Evolutionary conservation across 768 basidiomycete species (phyloP).

Genomic region (Royoungia palumana): DNA sequence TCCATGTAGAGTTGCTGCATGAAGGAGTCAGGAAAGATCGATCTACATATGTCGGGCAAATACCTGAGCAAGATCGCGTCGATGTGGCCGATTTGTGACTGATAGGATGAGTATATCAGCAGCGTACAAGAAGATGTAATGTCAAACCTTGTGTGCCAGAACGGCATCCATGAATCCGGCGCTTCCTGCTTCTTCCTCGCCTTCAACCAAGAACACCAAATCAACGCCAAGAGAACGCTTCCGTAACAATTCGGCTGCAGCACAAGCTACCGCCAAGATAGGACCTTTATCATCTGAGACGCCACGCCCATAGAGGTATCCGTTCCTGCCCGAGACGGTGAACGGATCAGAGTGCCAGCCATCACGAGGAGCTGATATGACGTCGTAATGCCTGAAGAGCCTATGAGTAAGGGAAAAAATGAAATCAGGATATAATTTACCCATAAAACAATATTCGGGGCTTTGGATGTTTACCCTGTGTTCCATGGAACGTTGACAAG

Average conservation of each 20-base stretch:
- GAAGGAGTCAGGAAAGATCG: neutral
- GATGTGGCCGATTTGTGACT: slow-evolving; percentile 81
- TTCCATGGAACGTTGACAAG: slow-evolving; percentile 80
- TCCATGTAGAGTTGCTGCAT: slow-evolving; percentile 93
- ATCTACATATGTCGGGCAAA: slow-evolving; percentile 3
- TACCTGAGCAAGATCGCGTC: slow-evolving; percentile 89
- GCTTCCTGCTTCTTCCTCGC: slow-evolving; percentile 96
- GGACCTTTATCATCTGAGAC: slow-evolving; percentile 97
- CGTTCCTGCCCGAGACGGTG: slow-evolving; percentile 74
- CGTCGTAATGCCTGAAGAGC: slow-evolving; percentile 81
- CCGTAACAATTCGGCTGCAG: slow-evolving; percentile 76
- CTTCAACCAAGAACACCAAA: slow-evolving; percentile 88
- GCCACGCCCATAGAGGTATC: slow-evolving; percentile 87
- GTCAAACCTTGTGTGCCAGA: slow-evolving; percentile 61
- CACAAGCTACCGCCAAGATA: slow-evolving; percentile 85
- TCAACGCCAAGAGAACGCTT: slow-evolving; percentile 77
- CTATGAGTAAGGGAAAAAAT: neutral
- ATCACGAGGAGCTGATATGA: slow-evolving; percentile 73
- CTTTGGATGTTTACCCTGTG: slow-evolving; percentile 52
- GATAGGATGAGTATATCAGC: slow-evolving; percentile 3
- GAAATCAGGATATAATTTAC: slow-evolving; percentile 33
- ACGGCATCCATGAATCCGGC: slow-evolving; percentile 81
- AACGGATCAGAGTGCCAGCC: slow-evolving; percentile 89
- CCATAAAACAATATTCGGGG: slow-evolving; percentile 90
- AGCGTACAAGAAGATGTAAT: neutral